Conservation (phyloP, 768 basidiomycete species). For the Hortiboletus campestris region DNA sequence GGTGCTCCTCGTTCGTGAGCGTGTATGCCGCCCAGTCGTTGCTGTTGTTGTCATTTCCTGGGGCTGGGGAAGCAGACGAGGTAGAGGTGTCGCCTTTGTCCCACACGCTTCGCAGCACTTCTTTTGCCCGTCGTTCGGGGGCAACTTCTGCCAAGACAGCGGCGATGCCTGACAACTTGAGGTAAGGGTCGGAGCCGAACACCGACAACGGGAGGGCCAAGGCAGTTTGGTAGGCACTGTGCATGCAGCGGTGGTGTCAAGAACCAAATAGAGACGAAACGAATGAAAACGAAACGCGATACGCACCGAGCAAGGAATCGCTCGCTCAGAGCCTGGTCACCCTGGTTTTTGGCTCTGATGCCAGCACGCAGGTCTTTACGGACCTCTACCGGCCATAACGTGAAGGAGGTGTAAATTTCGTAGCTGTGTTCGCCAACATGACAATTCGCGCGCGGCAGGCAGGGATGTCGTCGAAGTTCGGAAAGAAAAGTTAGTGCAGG, state of each 20-base stretch:
- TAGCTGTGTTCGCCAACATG: constrained; percentile 37
- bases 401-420: constrained; percentile 54
- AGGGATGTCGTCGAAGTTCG: not conserved
- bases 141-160: constrained; percentile 56
- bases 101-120: constrained; percentile 24
- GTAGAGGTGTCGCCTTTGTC: constrained; percentile 7
- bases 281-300: not conserved
- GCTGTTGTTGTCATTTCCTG: not conserved
- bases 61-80: constrained; percentile 4
- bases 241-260: not conserved
- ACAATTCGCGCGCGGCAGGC: not conserved
- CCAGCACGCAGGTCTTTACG: constrained; percentile 64
- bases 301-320: constrained; percentile 54
- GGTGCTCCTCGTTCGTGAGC: constrained; percentile 37
- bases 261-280: too few relatives aligned
- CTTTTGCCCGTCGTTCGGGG: constrained; percentile 27
- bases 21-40: constrained; percentile 23
- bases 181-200: constrained; percentile 47
- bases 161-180: constrained; percentile 69
- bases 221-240: constrained; percentile 57
- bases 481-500: not conserved
- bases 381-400: constrained; percentile 65
- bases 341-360: constrained; percentile 58
- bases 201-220: constrained; percentile 39
- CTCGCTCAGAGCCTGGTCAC: constrained; percentile 50